Evolutionary conservation across 345 rosid species (phyloP), one percentile per base, ranked within the genome.

Genomic region (Turnera subulata): DNA sequence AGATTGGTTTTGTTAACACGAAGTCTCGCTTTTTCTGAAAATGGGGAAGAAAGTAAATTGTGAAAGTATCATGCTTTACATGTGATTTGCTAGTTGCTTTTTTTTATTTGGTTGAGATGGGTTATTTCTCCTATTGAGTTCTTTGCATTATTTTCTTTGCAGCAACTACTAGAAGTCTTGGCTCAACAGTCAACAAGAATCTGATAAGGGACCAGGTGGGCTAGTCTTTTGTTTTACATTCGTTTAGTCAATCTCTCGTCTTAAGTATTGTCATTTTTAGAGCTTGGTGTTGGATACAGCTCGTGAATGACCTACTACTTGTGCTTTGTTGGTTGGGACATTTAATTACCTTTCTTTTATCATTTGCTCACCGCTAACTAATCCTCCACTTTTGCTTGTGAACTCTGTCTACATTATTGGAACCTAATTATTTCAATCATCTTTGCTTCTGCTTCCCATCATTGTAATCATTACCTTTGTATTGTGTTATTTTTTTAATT

Each of bases 261-360:
- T 44, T 25, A 18, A 17, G 46, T 65, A 63, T 39, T 22, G 53
- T 57, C 64, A 43, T 40, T 64, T 24, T 44, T 25, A 44, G 76
- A 56, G 56, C 49, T 64, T 56, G 73, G 5, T 29, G 35, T 62
- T 70, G 75, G 74, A 37, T 68, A 65, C 72, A 32, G 61, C 93
- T 78, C 95, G 95, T 85, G 93, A 90, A 46, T 73, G 64, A 79
- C 77, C 72, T 67, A 50, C 82, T 71, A 64, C 68, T 71, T 59
- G 58, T 72, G 80, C 83, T 83, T 82, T 84, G 71, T 61, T 79
- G 77, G 89, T 82, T 83, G 89, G 83, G 75, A 65, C 78, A 80
- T 76, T 82, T 73, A 71, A 70, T 79, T 74, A 52, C 51, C 46
- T 65, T 49, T 63, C 43, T 64, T 57, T 65, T 65, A 29, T 57